Conservation (phyloP, 192 early-diverging fungal genomes). For the Umbelopsis ramanniana region DNA sequence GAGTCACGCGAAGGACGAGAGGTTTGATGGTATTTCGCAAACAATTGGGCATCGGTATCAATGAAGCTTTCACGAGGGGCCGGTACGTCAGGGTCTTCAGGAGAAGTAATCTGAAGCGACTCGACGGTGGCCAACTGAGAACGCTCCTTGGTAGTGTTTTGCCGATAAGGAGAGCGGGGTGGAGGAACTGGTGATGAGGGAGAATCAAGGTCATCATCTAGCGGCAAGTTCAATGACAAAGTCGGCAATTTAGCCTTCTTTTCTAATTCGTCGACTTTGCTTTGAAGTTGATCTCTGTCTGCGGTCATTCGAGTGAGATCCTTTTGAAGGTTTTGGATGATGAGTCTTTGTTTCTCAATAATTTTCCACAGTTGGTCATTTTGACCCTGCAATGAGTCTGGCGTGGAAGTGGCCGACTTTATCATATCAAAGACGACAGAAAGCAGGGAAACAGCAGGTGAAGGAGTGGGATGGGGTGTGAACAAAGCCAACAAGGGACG, state of each 20-base stretch:
- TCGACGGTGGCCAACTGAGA: constrained; percentile 5
- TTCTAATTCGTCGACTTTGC: constrained; percentile 30
- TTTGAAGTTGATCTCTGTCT: constrained; percentile 47
- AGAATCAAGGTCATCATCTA: constrained; percentile 10
- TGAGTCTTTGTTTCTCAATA: constrained; percentile 86
- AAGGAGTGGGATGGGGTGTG: constrained; percentile 20
- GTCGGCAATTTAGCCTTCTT: constrained; percentile 13
- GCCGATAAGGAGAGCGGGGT: constrained; percentile 33
- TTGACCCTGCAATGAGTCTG: constrained; percentile 48
- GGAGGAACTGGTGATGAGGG: constrained; percentile 27
- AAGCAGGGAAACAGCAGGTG: not conserved
- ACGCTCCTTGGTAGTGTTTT: constrained; percentile 18
- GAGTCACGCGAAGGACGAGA: constrained; percentile 21
- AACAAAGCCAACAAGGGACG: not conserved
- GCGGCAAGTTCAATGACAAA: not conserved
- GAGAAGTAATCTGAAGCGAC: not conserved
- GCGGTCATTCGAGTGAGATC: constrained; percentile 47
- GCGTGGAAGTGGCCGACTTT: constrained; percentile 13
- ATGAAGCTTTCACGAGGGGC: constrained; percentile 2
- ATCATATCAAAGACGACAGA: constrained; percentile 16
- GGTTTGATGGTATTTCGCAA: constrained; percentile 26
- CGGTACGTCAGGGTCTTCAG: not conserved
- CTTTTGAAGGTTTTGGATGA: constrained; percentile 87
- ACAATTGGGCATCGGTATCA: constrained; percentile 27
- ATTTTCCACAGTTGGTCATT: constrained; percentile 91